Percentiles rank a stretch among this genome's conserved stretches.
These are phyloP conservation scores for Debaryomycetaceae sp. DNA, from an alignment of 1,139 yeast species.

Conservation along the genomic window DNA sequence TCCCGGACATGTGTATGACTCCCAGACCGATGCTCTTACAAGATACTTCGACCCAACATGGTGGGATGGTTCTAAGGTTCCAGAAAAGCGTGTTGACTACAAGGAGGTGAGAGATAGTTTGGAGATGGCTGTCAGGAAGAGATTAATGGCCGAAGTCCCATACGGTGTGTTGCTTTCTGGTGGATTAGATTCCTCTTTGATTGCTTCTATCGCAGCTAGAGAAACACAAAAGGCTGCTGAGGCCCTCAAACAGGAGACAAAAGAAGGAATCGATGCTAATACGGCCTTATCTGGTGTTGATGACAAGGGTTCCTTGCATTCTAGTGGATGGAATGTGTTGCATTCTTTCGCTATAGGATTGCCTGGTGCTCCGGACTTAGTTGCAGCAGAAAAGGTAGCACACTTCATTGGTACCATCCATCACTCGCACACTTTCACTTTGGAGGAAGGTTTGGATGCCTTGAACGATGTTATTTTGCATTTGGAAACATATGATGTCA, in stretches of 20 bases:
- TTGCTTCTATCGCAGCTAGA: conserved; percentile 95
- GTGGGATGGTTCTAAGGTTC: conserved; percentile 82
- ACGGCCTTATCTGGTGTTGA: conserved; percentile 88
- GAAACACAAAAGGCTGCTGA: conserved; percentile 83
- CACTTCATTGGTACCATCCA: conserved; percentile 92
- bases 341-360: conserved; percentile 97
- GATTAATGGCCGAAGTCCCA: conserved; percentile 99
- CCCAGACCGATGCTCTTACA: conserved; percentile 77
- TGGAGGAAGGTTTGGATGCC: conserved; percentile 96
- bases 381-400: conserved; percentile 97
- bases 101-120: conserved; percentile 70
- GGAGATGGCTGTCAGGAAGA: conserved; percentile 95
- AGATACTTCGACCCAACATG: conserved; percentile 90
- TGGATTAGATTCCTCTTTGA: conserved; percentile 93
- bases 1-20: conserved; percentile 96
- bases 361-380: conserved; percentile 95
- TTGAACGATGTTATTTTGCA: conserved; percentile 91
- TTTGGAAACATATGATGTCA: conserved; percentile 96
- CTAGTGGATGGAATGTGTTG: conserved; percentile 77
- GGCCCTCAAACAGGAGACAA: conserved; percentile 25
- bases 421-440: conserved; percentile 95
- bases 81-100: conserved; percentile 72
- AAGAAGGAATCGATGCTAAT: conserved; percentile 47
- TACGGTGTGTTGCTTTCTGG: conserved; percentile 96
- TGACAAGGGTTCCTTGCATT: conserved; percentile 75